These are phyloP conservation scores for Tylopilus balloui DNA, from an alignment of 768 basidiomycete genomes.

Conservation along the genomic window DNA sequence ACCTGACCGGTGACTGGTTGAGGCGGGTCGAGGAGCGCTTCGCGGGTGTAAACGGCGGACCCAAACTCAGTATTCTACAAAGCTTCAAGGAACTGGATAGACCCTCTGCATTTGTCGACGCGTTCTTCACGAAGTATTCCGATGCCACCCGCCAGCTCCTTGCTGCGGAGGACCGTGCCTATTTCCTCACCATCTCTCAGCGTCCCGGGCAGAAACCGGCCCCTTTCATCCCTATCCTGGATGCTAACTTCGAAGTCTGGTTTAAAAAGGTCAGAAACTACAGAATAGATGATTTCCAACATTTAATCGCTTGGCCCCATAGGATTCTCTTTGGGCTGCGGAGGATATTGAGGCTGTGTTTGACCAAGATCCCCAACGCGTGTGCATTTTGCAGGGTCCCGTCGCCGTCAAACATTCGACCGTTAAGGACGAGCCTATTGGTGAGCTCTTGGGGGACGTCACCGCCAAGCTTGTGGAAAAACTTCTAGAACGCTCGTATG, in stretches of 20 bases:
- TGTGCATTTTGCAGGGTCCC: slow-evolving; percentile 96
- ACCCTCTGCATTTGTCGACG: slow-evolving; percentile 68
- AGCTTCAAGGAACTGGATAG: slow-evolving; percentile 83
- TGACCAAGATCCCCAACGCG: slow-evolving; percentile 97
- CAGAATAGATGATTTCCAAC: not conserved
- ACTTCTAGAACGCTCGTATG: slow-evolving; percentile 75
- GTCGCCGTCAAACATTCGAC: slow-evolving; percentile 87
- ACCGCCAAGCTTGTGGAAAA: slow-evolving; percentile 71
- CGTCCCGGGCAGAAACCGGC: slow-evolving; percentile 97
- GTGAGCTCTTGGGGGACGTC: slow-evolving; percentile 86
- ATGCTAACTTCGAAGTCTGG: slow-evolving; percentile 94
- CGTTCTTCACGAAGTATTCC: slow-evolving; percentile 84
- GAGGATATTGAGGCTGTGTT: slow-evolving; percentile 99
- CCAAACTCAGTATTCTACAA: slow-evolving; percentile 79
- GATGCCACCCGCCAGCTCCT: slow-evolving; percentile 81
- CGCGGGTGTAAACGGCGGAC: slow-evolving; percentile 78
- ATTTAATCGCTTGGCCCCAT: slow-evolving; percentile 11
- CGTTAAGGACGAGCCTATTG: slow-evolving; percentile 90
- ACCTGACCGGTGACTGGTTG: slow-evolving; percentile 95
- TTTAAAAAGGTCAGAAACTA: slow-evolving; percentile 87
- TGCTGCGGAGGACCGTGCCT: slow-evolving; percentile 89
- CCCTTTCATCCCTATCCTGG: slow-evolving; percentile 95
- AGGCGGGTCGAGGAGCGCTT: slow-evolving; percentile 94
- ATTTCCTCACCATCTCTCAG: slow-evolving; percentile 94
- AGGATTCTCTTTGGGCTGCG: slow-evolving; percentile 97